Evolutionary conservation across 1,284 basidiomycete species (phyloP).

Genomic region (Leccinum variabile): DNA sequence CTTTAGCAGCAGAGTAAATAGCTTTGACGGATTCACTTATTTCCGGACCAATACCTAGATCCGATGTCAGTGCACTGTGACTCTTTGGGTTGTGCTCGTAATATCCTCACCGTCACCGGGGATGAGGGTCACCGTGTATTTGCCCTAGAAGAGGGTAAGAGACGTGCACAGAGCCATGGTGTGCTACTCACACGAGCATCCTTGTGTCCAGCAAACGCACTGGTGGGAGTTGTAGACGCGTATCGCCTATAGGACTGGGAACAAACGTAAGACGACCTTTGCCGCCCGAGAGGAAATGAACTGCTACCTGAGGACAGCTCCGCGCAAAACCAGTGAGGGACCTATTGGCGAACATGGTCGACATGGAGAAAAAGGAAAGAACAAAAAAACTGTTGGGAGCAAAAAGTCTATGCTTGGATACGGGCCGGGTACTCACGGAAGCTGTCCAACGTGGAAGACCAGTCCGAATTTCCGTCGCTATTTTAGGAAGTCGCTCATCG

Average conservation of each 20-base stretch:
- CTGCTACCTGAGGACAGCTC: conserved; percentile 46
- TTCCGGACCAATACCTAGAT: conserved; percentile 94
- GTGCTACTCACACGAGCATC: conserved; percentile 67
- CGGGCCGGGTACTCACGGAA: conserved; percentile 27
- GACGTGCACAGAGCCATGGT: background rate
- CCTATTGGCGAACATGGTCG: conserved; percentile 58
- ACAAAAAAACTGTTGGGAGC: conserved; percentile 7
- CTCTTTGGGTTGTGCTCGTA: conserved; percentile 27
- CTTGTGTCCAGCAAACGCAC: conserved; percentile 87
- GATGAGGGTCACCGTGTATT: conserved; percentile 92
- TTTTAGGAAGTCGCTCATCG: conserved; percentile 13
- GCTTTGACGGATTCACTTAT: conserved; percentile 95
- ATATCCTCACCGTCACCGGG: conserved; percentile 79
- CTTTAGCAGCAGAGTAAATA: conserved; percentile 89
- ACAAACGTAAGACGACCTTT: conserved; percentile 17
- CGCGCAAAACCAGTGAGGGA: conserved; percentile 55
- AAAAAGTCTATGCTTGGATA: conserved; percentile 8
- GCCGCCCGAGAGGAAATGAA: conserved; percentile 5
- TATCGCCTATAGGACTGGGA: conserved; percentile 58
- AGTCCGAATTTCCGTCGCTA: conserved; percentile 1
- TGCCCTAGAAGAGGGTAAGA: conserved; percentile 61
- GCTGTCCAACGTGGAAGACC: conserved; percentile 22
- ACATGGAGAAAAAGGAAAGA: conserved; percentile 4
- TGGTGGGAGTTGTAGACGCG: conserved; percentile 76
- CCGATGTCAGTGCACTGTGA: conserved; percentile 19